phyloP scores from a whole-genome alignment of 2,329 filamentous ascomycete genomes.

The Phaeosphaeriaceae sp. region DNA sequence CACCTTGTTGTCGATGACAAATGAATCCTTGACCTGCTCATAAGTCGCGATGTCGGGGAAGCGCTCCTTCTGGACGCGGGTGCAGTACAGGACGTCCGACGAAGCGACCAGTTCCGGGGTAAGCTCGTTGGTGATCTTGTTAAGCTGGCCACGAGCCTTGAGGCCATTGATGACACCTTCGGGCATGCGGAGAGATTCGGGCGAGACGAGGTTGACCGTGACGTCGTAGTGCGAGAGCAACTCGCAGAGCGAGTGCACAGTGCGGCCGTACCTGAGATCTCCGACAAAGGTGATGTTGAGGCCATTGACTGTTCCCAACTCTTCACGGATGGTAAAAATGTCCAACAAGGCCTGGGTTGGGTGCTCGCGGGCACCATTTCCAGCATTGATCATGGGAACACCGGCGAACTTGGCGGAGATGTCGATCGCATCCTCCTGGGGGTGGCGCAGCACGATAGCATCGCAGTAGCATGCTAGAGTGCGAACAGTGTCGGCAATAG shows the following conservation, averaged over 20 bases:
- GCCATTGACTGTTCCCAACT: slow-evolving; percentile 92
- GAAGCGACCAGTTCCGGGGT: slow-evolving; percentile 86
- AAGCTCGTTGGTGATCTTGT: slow-evolving; percentile 77
- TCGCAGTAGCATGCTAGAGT: slow-evolving; percentile 95
- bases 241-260: slow-evolving; percentile 94
- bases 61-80: slow-evolving; percentile 93
- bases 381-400: slow-evolving; percentile 95
- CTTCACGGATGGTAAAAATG: slow-evolving; percentile 97
- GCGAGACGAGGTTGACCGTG: slow-evolving; percentile 88
- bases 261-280: slow-evolving; percentile 90
- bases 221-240: slow-evolving; percentile 96
- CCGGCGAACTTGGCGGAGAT: slow-evolving; percentile 86
- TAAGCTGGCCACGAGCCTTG: slow-evolving; percentile 76
- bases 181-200: slow-evolving; percentile 79
- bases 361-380: slow-evolving; percentile 95
- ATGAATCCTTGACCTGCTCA: slow-evolving; percentile 85
- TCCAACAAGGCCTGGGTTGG: slow-evolving; percentile 97
- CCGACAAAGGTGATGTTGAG: slow-evolving; percentile 96
- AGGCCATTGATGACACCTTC: slow-evolving; percentile 76
- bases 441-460: slow-evolving; percentile 94
- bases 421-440: slow-evolving; percentile 79
- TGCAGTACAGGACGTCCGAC: slow-evolving; percentile 96
- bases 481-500: slow-evolving; percentile 89
- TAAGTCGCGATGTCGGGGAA: slow-evolving; percentile 84
- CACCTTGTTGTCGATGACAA: slow-evolving; percentile 88